phyloP scores from a whole-genome alignment of 148 eudicot genomes.

The Vaccinium corymbosum region DNA sequence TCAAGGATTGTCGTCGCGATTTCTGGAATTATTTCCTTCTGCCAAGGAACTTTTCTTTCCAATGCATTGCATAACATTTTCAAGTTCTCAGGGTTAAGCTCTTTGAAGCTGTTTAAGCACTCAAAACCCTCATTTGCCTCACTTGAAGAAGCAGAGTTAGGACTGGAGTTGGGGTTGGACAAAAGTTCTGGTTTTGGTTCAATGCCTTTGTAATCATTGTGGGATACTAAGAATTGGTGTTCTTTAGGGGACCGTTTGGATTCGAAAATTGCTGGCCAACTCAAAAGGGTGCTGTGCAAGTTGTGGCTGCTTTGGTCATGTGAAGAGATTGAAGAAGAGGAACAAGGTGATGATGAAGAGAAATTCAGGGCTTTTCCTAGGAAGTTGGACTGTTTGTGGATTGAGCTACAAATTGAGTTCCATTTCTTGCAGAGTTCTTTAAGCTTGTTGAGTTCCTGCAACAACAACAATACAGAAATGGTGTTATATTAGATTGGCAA shows the following conservation, averaged over 20 bases:
- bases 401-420: slow-evolving; percentile 66
- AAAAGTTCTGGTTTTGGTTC: slow-evolving; percentile 63
- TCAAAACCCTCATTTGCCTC: slow-evolving; percentile 51
- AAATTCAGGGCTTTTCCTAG: slow-evolving; percentile 39
- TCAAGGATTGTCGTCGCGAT: slow-evolving; percentile 41
- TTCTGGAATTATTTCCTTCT: slow-evolving; percentile 50
- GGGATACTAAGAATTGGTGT: slow-evolving; percentile 28
- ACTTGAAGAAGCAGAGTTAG: slow-evolving; percentile 83
- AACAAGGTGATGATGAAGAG: slow-evolving; percentile 48
- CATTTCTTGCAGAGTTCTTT: slow-evolving; percentile 75
- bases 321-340: slow-evolving; percentile 59
- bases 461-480: neutral
- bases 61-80: slow-evolving; percentile 40
- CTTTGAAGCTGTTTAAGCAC: slow-evolving; percentile 33
- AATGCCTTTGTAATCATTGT: slow-evolving; percentile 12
- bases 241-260: slow-evolving; percentile 36
- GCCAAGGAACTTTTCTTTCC: slow-evolving; percentile 76
- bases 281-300: slow-evolving; percentile 23
- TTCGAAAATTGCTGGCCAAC: slow-evolving; percentile 50
- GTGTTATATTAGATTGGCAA: neutral
- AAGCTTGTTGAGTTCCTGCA: slow-evolving; percentile 47
- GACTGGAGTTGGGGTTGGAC: slow-evolving; percentile 82
- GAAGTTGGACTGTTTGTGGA: slow-evolving; percentile 40
- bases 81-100: slow-evolving; percentile 40
- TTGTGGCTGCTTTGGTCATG: slow-evolving; percentile 26